Conservation (phyloP, 257 asterid genomes). For the Fraxinus excelsior region DNA sequence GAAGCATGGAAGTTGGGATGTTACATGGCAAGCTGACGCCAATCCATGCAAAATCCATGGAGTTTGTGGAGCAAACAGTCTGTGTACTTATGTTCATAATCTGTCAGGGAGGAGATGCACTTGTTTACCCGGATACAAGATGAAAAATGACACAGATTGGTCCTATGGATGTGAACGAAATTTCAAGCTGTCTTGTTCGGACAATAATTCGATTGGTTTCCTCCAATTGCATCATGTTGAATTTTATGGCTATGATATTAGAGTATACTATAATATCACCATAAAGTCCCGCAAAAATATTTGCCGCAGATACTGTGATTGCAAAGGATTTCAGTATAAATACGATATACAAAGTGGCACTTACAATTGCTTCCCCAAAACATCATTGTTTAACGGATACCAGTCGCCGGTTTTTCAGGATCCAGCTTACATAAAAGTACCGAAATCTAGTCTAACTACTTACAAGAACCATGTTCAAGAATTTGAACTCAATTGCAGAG, state of each 20-base stretch:
- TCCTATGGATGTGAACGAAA: conserved; percentile 41
- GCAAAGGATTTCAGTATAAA: conserved; percentile 44
- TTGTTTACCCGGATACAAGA: conserved; percentile 41
- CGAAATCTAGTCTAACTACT: neutral
- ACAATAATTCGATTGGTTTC: conserved; percentile 9
- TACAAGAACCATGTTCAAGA: neutral
- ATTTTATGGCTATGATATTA: conserved; percentile 43
- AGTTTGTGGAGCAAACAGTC: conserved; percentile 40
- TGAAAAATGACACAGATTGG: conserved; percentile 39
- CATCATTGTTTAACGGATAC: conserved; percentile 33
- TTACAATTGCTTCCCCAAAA: conserved; percentile 36
- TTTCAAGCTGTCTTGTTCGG: conserved; percentile 25
- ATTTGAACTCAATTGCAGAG: conserved; percentile 5
- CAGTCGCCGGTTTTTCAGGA: conserved; percentile 1
- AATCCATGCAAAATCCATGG: conserved; percentile 40
- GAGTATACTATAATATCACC: conserved; percentile 19
- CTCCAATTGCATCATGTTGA: conserved; percentile 29
- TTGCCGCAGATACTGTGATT: conserved; percentile 33
- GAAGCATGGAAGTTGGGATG: conserved; percentile 26
- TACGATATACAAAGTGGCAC: neutral
- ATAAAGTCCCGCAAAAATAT: conserved; percentile 24
- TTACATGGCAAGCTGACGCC: conserved; percentile 36
- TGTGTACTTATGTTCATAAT: conserved; percentile 28
- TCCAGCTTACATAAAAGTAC: conserved; percentile 31
- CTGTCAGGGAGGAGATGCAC: conserved; percentile 30